Evolutionary conservation across 495 filamentous ascomycete genomes (phyloP), one percentile per base, ranked within the genome.

Genomic region (Clohesyomyces aquaticus): DNA sequence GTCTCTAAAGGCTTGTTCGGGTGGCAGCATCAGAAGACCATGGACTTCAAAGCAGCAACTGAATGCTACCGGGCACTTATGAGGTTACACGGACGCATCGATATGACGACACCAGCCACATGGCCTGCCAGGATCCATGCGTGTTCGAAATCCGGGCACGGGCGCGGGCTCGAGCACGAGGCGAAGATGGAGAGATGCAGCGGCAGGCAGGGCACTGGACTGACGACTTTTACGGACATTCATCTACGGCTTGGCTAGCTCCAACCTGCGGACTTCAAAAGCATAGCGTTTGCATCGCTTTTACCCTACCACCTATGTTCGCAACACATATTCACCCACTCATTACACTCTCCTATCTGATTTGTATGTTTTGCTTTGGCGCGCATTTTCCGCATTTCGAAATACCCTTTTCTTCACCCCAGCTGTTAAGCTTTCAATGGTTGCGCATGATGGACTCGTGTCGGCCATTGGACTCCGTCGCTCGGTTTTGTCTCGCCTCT

Each of bases 51-150:
- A 50, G 25, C 23, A 10, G 48, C 1, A 6, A 49, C 25, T 49
- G 11, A 28, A 49, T 4, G 21, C 10, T 51, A 49, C 29, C 14
- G 50, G 28, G 21, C 21, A 12, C 49, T 55, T 45, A 55, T 21
- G 60, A 63, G 21, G 52, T 55, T 41, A 63, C 60, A 63, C 52
- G 45, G 11, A 55, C 26, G 42, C 60, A 41, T 42, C 51, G 47
- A 43, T 43, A 61, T 23, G 25, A 49, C 56, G 21, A 61, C 27
- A 41, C n/a, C 3, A 29, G 47, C 55, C 56, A 43, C 49, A 61
- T 47, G 47, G 32, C 32, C 27, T 51, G 27, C 52, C 35, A 32
- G n/a, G 32, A n/a, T n/a, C n/a, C n/a, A n/a, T n/a, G n/a, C n/a
- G n/a, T n/a, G n/a, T n/a, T n/a, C n/a, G n/a, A n/a, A n/a, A n/a